Evolutionary conservation across 108 stramenopile genomes (phyloP), one percentile per base, ranked within the genome.

Genomic region (Cyclotella choctawhatcheeana): DNA sequence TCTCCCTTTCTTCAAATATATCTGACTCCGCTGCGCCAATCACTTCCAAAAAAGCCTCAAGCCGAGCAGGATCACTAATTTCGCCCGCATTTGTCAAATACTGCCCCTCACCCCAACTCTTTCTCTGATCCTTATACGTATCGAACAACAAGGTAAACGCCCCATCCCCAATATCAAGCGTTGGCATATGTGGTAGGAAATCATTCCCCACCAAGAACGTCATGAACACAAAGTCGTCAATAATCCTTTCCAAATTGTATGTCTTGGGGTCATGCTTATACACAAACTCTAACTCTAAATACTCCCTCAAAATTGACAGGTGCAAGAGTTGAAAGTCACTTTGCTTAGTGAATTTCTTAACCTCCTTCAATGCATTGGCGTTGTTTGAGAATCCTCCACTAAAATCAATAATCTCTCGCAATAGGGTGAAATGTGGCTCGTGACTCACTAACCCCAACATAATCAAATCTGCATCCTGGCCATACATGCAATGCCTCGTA

Each of bases 221-320:
- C 89, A 99, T 94, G 84, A 99, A 96, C 4, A 98, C 97, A 78
- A 98, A 99, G 76, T 99, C 99, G 77, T 99, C 99, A 69, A 99
- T 95, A n/a, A 93, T 84, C 24, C 96, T 82, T 70, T 98, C 97
- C 22, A 98, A 81, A 78, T 97, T 86, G 52, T 85, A 89, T 21
- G 74, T 71, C 10, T 45, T 54, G 5, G 58, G 32, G 35, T 75
- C 72, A 40, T 61, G 71, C 17, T 58, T 40, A 44, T 71, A 69
- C 47, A 82, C 84, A 77, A 99, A 96, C 74, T 99, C 98, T 22
- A 97, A 73, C 59, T 92, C 73, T 16, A 99, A 59, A 78, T 99
- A 99, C 74, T 99, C 98, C 37, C 99, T 75, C 58, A 99, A 82
- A 32, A 98, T 84, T 3, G 95, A 96, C 32, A 99, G 64, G 76